A percentile compares a stretch with the other conserved stretches of the same genome.
Evolutionary conservation across 768 basidiomycete genomes (phyloP).

Genomic region (Naganishia friedmannii): DNA sequence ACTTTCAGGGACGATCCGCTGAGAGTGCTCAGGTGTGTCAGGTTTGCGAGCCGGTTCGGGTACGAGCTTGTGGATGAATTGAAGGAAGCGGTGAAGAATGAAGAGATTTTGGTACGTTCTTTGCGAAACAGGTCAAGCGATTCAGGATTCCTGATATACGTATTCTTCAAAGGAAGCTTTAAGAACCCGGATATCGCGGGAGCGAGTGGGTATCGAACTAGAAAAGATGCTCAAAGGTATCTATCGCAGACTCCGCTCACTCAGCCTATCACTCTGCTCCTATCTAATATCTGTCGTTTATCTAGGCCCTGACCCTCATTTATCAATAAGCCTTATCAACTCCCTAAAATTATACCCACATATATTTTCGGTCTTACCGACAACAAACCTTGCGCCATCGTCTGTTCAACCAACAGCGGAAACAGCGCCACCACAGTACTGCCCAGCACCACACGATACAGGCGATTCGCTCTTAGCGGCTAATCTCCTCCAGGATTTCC

Average conservation of each 20-base stretch:
- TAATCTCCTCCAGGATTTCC: conserved; percentile 12
- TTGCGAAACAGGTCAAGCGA: not conserved
- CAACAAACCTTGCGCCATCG: conserved; percentile 52
- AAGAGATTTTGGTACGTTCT: conserved; percentile 58
- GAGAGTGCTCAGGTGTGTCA: conserved; percentile 80
- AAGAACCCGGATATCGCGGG: conserved; percentile 76
- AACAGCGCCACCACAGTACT: conserved; percentile 16
- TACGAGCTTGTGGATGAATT: conserved; percentile 60
- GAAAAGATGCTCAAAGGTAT: conserved; percentile 89
- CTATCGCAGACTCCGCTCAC: conserved; percentile 3
- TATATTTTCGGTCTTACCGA: conserved; percentile 45
- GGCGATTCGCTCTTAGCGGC: conserved; percentile 7
- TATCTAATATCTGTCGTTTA: not conserved
- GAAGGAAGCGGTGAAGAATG: conserved; percentile 54
- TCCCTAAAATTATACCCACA: conserved; percentile 65
- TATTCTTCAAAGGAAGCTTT: conserved; percentile 62
- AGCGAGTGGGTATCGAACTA: conserved; percentile 86
- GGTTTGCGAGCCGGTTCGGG: conserved; percentile 88
- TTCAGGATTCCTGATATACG: conserved; percentile 55
- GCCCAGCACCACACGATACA: conserved; percentile 23
- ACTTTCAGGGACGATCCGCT: conserved; percentile 94
- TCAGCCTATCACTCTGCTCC: too few species aligned
- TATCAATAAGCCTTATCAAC: conserved; percentile 71
- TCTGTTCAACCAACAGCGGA: not conserved
- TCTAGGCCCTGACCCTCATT: conserved; percentile 70